Evolutionary conservation across 139 green algal species (phyloP), one percentile per base, ranked within the genome.

Genomic region (Raphidocelis subcapitata): DNA sequence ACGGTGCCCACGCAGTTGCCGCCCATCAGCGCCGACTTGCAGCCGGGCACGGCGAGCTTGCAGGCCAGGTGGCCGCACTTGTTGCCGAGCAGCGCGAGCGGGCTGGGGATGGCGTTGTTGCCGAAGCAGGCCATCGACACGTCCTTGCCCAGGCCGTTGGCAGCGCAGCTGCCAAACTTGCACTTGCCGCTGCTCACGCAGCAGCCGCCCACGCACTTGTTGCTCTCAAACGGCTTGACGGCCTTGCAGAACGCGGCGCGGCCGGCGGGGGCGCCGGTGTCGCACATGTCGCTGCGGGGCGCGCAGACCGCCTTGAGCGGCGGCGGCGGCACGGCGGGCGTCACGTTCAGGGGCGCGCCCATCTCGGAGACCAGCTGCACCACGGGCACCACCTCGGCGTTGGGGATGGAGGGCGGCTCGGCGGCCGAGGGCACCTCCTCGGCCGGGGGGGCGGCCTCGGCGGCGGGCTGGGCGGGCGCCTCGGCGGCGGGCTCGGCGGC

Each of bases 1-100:
- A 70, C 64, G 33, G 41, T 70, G 46, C 70, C 70, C 24, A 77
- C 33, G 61, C 70, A 77, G 47, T 77, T 77, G n/a, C 70, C 70
- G 33, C 61, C 49, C 2, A 77, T 24, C 31, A 70, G 60, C n/a
- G 46, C 60, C 32, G 33, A 56, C 24, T 63, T 49, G 61, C 70
- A 77, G 2, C 70, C 70, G 4, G 70, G 70, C 54, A 69, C 60
- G 10, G 70, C 61, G 16, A 77, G 62, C 70, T 77, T 77, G 61
- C 70, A 77, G 21, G 61, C 61, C 12, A 77, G 49, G 47, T 70
- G 51, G 24, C 49, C 21, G 70, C 70, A 77, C 60, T 70, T 69
- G 70, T 77, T 77, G 46, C 70, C 70, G 3, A 61, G 59, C 35
- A 77, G 62, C 0, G 59, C 62, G 24, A 77, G 41, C 41, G 41